A percentile compares a stretch with the other conserved stretches of the same genome.
Evolutionary conservation across 2,329 filamentous ascomycete species (phyloP).

Genomic region (Xenosphaeropsis pyriputrescens): DNA sequence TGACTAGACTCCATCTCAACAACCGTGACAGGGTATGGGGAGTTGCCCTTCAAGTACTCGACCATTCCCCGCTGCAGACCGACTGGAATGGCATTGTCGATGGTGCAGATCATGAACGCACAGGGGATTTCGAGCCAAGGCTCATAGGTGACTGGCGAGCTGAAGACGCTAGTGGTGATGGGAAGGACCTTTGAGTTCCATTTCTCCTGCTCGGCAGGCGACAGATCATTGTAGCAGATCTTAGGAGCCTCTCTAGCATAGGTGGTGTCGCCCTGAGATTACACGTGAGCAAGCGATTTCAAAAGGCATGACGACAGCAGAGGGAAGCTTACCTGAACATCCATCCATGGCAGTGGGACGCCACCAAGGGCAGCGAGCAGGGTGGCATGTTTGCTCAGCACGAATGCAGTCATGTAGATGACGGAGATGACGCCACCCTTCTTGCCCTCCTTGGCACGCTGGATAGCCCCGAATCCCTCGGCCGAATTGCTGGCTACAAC

Average conservation of each 20-base stretch:
- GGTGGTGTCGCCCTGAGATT: slow-evolving; percentile 1
- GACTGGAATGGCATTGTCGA: slow-evolving; percentile 21
- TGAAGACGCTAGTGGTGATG: slow-evolving; percentile 15
- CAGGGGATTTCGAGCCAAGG: slow-evolving; percentile 23
- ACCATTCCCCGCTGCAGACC: slow-evolving; percentile 21
- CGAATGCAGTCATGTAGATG: slow-evolving; percentile 8
- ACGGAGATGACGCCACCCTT: slow-evolving; percentile 19
- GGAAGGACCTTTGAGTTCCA: slow-evolving; percentile 10
- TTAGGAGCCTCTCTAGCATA: slow-evolving; percentile 9
- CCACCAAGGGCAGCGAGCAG: slow-evolving; percentile 5
- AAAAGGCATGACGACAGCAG: background rate
- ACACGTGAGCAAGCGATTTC: background rate
- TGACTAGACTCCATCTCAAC: slow-evolving; percentile 9
- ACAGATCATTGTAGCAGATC: slow-evolving; percentile 22
- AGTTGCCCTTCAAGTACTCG: slow-evolving; percentile 4
- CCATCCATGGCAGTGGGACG: slow-evolving; percentile 7
- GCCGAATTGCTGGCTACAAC: slow-evolving; percentile 20
- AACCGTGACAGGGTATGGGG: slow-evolving; percentile 7
- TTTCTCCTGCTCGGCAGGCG: slow-evolving; percentile 8
- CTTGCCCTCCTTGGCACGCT: too few species aligned
- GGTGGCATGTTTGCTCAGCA: slow-evolving; percentile 6
- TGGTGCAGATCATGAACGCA: slow-evolving; percentile 24
- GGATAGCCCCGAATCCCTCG: slow-evolving; percentile 11
- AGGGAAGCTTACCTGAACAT: slow-evolving; percentile 3
- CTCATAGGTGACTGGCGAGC: slow-evolving; percentile 15